Percentiles rank a stretch among this genome's conserved stretches.
Evolutionary conservation across 352 stramenopile genomes (phyloP).

Genomic region (Blastocystis sp.): DNA sequence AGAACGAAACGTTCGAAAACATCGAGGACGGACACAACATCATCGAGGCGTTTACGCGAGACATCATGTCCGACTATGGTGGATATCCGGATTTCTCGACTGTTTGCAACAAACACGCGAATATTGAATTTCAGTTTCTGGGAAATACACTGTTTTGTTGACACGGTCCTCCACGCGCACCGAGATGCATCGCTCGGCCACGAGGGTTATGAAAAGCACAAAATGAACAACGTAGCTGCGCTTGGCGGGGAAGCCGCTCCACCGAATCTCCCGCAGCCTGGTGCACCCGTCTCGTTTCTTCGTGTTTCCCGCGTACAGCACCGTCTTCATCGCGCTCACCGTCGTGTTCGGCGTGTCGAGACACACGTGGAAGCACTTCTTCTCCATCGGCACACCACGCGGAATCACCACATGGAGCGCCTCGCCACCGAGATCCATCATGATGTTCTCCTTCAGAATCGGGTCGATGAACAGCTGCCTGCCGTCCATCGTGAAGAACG

Average conservation of each 20-base stretch:
- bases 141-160: background rate
- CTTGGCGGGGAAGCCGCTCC: background rate
- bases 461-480: background rate
- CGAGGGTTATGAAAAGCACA: background rate
- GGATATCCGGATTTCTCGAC: conserved; percentile 15
- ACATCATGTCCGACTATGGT: conserved; percentile 24
- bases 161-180: background rate
- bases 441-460: background rate
- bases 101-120: conserved; percentile 38
- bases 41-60: conserved; percentile 18
- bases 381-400: background rate
- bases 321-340: background rate
- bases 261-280: background rate
- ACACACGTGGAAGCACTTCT: background rate
- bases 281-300: background rate
- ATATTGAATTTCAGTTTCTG: background rate
- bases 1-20: conserved; percentile 34
- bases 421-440: background rate
- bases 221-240: background rate
- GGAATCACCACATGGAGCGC: background rate
- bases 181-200: background rate
- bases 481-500: background rate
- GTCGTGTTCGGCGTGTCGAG: background rate
- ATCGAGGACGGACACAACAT: conserved; percentile 41
- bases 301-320: background rate